phyloP scores from a whole-genome alignment of 805 yeast genomes.

The Lipomyces japonicus region DNA sequence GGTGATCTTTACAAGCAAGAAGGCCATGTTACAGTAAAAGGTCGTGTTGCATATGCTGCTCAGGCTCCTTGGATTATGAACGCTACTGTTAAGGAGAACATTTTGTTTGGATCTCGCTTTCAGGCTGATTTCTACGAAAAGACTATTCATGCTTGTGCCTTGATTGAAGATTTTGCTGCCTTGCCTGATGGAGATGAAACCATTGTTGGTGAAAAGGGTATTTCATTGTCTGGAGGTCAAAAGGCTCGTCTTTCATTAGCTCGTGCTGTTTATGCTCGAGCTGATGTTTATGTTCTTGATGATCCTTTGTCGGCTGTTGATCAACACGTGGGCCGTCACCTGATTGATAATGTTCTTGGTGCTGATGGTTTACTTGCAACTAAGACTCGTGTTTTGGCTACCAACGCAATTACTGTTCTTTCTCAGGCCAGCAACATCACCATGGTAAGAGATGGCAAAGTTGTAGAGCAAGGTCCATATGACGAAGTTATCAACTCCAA shows the following conservation, averaged over 20 bases:
- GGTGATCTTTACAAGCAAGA: slow-evolving; percentile 77
- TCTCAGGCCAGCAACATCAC: slow-evolving; percentile 68
- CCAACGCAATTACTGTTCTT: slow-evolving; percentile 80
- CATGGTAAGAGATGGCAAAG: slow-evolving; percentile 53
- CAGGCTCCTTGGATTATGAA: slow-evolving; percentile 98
- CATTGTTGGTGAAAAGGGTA: slow-evolving; percentile 95
- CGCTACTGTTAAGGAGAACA: slow-evolving; percentile 86
- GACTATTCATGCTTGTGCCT: slow-evolving; percentile 85
- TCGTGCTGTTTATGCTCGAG: slow-evolving; percentile 91
- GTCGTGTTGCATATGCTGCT: slow-evolving; percentile 81
- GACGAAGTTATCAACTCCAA: slow-evolving; percentile 30
- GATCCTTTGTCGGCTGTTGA: slow-evolving; percentile 96
- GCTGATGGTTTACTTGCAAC: slow-evolving; percentile 69
- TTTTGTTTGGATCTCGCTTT: slow-evolving; percentile 79
- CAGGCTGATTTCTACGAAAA: slow-evolving; percentile 77
- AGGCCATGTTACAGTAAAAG: slow-evolving; percentile 70
- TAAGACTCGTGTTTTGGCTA: slow-evolving; percentile 75
- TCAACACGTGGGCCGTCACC: slow-evolving; percentile 89
- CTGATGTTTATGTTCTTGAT: slow-evolving; percentile 85
- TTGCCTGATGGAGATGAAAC: slow-evolving; percentile 89
- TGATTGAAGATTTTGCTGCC: slow-evolving; percentile 68
- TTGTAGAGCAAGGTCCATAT: slow-evolving; percentile 40
- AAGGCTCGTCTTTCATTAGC: slow-evolving; percentile 94
- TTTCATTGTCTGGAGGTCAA: slow-evolving; percentile 94
- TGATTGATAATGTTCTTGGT: slow-evolving; percentile 79